Evolutionary conservation across 2,329 filamentous ascomycete species (phyloP).

Genomic region (Ophiosphaerella narmari): DNA sequence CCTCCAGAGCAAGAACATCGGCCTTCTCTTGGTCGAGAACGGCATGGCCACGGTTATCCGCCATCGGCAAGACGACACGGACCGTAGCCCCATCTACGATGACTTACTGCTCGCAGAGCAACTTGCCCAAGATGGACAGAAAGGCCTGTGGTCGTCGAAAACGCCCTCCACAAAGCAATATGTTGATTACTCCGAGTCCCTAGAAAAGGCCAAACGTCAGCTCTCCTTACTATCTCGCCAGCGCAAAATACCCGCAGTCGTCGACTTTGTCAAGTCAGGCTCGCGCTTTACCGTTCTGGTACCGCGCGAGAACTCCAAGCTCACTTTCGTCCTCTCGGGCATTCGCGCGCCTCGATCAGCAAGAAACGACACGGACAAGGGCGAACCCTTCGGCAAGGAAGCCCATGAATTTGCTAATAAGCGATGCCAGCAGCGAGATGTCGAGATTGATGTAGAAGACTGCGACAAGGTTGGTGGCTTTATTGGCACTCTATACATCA

Average conservation of each 20-base stretch:
- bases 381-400: constrained; percentile 94
- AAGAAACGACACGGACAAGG: constrained; percentile 75
- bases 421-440: constrained; percentile 89
- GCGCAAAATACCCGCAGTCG: constrained; percentile 88
- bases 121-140: constrained; percentile 80
- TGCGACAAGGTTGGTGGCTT: constrained; percentile 97
- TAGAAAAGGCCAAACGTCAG: constrained; percentile 96
- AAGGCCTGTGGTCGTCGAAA: constrained; percentile 95
- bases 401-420: constrained; percentile 89
- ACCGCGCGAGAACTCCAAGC: constrained; percentile 88
- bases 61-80: constrained; percentile 91
- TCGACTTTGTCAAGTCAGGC: constrained; percentile 97
- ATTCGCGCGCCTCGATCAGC: constrained; percentile 90
- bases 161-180: constrained; percentile 80
- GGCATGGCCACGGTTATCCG: constrained; percentile 94
- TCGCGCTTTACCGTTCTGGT: constrained; percentile 92
- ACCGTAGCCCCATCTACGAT: constrained; percentile 93
- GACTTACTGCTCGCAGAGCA: constrained; percentile 81
- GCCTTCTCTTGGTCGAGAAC: constrained; percentile 82
- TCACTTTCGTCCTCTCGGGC: constrained; percentile 92
- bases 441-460: constrained; percentile 92
- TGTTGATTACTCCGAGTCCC: constrained; percentile 85
- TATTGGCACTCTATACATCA: constrained; percentile 91
- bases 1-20: constrained; percentile 84
- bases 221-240: constrained; percentile 85